phyloP scores from a whole-genome alignment of 331 rosid species.

The Pyrus hybrid region DNA sequence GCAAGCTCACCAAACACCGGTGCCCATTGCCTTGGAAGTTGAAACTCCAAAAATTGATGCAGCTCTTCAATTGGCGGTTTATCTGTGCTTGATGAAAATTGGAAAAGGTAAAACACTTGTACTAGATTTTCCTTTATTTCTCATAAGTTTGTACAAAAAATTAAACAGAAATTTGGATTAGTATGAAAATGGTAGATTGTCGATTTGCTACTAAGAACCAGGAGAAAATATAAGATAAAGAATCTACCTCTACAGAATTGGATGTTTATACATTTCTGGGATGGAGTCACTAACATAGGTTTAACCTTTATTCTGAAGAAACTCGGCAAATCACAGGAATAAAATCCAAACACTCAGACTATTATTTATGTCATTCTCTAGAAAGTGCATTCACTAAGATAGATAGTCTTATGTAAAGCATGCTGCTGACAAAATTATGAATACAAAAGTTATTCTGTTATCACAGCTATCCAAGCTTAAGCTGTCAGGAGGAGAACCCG shows the following conservation, averaged over 20 bases:
- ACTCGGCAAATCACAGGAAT: neutral
- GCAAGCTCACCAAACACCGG: constrained; percentile 86
- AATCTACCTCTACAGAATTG: neutral
- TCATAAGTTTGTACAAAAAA: neutral
- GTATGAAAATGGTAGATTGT: neutral
- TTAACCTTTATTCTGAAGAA: neutral
- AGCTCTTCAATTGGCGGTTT: constrained; percentile 69
- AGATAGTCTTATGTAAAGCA: neutral
- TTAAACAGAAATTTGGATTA: neutral
- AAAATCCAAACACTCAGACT: neutral
- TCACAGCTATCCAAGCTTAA: too few species aligned
- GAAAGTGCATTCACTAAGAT: too few species aligned
- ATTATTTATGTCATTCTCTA: neutral
- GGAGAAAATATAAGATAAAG: neutral
- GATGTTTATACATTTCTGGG: neutral
- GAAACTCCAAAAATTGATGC: constrained; percentile 85
- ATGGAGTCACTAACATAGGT: neutral
- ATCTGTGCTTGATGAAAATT: constrained; percentile 37
- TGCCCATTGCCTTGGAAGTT: constrained; percentile 95
- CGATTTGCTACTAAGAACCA: neutral
- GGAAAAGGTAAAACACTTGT: neutral
- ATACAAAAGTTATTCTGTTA: neutral
- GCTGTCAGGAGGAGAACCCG: too few species aligned
- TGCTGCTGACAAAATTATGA: neutral
- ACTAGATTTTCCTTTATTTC: neutral